These are phyloP conservation scores for Entrophospora sp. DNA, from an alignment of 192 early-diverging fungal genomes.

Conservation along the genomic window DNA sequence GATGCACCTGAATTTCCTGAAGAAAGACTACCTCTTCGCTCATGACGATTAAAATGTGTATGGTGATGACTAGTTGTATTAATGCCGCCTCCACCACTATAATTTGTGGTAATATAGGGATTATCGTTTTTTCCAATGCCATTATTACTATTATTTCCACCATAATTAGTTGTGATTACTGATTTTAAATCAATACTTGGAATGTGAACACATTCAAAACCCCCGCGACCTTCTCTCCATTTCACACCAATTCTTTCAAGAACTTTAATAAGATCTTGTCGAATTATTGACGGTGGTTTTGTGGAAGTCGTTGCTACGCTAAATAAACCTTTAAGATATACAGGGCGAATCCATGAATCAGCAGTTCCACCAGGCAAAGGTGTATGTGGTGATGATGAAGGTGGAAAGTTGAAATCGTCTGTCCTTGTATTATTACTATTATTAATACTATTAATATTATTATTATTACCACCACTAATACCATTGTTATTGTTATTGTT, in stretches of 20 bases:
- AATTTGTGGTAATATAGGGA: too few species aligned
- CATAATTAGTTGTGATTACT: conserved; percentile 4
- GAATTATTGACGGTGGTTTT: conserved; percentile 52
- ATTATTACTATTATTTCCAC: neutral
- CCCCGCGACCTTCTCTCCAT: conserved; percentile 56
- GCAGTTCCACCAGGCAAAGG: conserved; percentile 30
- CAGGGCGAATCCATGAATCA: conserved; percentile 52
- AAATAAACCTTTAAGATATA: conserved; percentile 64
- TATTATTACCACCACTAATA: too few species aligned
- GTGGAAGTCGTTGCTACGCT: conserved; percentile 60
- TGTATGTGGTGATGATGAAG: conserved; percentile 11
- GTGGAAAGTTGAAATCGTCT: conserved; percentile 19
- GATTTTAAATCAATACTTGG: conserved; percentile 39
- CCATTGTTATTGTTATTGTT: neutral
- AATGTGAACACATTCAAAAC: conserved; percentile 57
- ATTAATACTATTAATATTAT: too few species aligned
- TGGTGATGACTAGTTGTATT: conserved; percentile 21
- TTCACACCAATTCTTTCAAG: conserved; percentile 50
- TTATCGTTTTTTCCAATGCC: too few species aligned
- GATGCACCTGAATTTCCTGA: conserved; percentile 14
- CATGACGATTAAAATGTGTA: conserved; percentile 14
- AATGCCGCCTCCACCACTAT: too few species aligned
- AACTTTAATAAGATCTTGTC: conserved; percentile 46
- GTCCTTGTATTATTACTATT: too few species aligned
- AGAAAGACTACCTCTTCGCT: conserved; percentile 15